These are phyloP conservation scores for Pseudocercospora eumusae DNA, from an alignment of 2,329 filamentous ascomycete genomes.

Conservation along the genomic window DNA sequence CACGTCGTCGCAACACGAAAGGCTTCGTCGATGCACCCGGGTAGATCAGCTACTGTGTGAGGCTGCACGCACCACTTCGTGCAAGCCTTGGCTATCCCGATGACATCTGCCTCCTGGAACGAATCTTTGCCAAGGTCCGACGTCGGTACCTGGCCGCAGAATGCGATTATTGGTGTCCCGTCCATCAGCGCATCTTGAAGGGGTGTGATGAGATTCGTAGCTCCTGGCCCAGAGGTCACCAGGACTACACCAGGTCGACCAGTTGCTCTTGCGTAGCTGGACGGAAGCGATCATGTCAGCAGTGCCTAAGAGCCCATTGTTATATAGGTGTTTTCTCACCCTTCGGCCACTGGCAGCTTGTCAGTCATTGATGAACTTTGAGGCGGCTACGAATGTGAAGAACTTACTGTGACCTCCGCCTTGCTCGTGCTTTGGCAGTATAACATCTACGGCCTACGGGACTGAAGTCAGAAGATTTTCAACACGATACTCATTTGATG, in stretches of 20 bases:
- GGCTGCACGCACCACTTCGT: conserved; percentile 99
- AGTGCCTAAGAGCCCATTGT: not conserved
- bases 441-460: conserved; percentile 82
- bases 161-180: conserved; percentile 91
- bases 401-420: conserved; percentile 84
- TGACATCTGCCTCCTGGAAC: conserved; percentile 92
- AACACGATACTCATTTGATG: too few species aligned
- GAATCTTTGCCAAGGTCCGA: conserved; percentile 88
- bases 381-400: conserved; percentile 49
- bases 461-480: too few species aligned
- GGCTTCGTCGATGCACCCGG: conserved; percentile 91
- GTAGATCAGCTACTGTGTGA: conserved; percentile 89
- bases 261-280: conserved; percentile 89
- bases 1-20: conserved; percentile 97
- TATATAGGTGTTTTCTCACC: not conserved
- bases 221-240: conserved; percentile 65
- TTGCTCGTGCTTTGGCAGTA: conserved; percentile 92
- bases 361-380: not conserved
- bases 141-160: conserved; percentile 87
- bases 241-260: conserved; percentile 92
- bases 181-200: conserved; percentile 95
- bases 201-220: conserved; percentile 92
- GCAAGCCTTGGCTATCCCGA: conserved; percentile 87
- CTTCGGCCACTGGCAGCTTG: not conserved
- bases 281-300: conserved; percentile 35